A percentile compares a stretch with the other conserved stretches of the same genome.
Conservation (phyloP, 345 rosid species). For the Ailanthus altissimus region DNA sequence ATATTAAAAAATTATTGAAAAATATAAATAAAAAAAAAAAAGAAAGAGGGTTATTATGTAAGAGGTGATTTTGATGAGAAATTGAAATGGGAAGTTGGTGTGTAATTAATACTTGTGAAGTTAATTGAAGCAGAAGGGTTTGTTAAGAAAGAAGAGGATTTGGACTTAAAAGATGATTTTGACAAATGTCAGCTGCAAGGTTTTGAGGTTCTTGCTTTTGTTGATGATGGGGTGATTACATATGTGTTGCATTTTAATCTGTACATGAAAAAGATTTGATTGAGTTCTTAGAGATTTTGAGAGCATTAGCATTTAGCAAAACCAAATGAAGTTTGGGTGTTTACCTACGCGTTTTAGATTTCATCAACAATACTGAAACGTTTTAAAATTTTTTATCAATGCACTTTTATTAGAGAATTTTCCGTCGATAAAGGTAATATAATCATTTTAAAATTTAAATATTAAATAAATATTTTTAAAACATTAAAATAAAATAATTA, state of each 20-base stretch:
- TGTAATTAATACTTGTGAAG: neutral
- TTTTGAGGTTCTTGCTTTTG: neutral
- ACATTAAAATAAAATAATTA: too few relatives aligned
- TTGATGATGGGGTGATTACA: neutral
- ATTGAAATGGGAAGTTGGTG: neutral
- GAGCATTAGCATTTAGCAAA: neutral
- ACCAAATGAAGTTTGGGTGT: too few relatives aligned
- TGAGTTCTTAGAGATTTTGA: neutral
- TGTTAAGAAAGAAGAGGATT: neutral
- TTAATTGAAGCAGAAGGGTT: conserved; percentile 10
- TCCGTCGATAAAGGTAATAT: too few relatives aligned
- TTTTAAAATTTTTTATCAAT: too few relatives aligned
- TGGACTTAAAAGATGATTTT: neutral
- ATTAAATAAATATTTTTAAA: too few relatives aligned
- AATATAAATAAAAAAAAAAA: too few relatives aligned
- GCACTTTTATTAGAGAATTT: too few relatives aligned
- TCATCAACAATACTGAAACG: too few relatives aligned
- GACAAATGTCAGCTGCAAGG: neutral
- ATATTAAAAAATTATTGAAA: too few relatives aligned
- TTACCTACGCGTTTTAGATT: too few relatives aligned
- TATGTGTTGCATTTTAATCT: conserved; percentile 32
- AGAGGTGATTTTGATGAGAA: conserved; percentile 18
- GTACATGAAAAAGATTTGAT: conserved; percentile 25
- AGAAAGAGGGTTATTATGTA: too few relatives aligned
- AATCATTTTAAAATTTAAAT: too few relatives aligned